These are phyloP conservation scores for Eucalyptus microcorys DNA, from an alignment of 345 rosid genomes.

Conservation along the genomic window DNA sequence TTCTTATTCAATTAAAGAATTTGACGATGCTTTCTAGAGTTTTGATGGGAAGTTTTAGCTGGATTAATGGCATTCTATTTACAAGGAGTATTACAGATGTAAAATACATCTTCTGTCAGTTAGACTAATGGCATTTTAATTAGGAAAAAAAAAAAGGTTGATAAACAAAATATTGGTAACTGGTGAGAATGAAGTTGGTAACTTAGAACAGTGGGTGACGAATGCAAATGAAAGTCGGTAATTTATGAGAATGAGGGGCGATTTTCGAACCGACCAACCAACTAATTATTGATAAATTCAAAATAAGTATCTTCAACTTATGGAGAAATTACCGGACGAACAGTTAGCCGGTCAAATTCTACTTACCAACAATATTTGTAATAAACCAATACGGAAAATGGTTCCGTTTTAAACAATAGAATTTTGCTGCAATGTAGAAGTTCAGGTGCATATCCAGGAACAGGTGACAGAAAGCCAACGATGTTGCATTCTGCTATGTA, in stretches of 20 bases:
- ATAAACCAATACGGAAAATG: background rate
- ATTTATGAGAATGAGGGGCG: background rate
- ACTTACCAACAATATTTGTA: background rate
- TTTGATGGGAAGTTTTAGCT: background rate
- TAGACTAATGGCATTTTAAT: background rate
- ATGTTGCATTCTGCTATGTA: background rate
- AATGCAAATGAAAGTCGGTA: background rate
- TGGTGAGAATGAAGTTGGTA: background rate
- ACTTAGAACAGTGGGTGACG: background rate
- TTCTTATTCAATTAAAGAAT: background rate
- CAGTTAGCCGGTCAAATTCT: background rate
- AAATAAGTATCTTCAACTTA: background rate
- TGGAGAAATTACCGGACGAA: background rate
- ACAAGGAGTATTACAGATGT: background rate
- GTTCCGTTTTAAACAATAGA: background rate
- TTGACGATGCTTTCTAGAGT: background rate
- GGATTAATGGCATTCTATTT: background rate
- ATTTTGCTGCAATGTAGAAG: background rate
- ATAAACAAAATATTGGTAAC: background rate
- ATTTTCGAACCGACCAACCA: background rate
- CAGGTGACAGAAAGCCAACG: background rate
- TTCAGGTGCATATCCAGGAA: background rate
- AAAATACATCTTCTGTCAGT: background rate
- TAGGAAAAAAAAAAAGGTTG: background rate
- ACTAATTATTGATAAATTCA: background rate